phyloP scores from a whole-genome alignment of 139 green algal genomes.

The Chlorella sp. region DNA sequence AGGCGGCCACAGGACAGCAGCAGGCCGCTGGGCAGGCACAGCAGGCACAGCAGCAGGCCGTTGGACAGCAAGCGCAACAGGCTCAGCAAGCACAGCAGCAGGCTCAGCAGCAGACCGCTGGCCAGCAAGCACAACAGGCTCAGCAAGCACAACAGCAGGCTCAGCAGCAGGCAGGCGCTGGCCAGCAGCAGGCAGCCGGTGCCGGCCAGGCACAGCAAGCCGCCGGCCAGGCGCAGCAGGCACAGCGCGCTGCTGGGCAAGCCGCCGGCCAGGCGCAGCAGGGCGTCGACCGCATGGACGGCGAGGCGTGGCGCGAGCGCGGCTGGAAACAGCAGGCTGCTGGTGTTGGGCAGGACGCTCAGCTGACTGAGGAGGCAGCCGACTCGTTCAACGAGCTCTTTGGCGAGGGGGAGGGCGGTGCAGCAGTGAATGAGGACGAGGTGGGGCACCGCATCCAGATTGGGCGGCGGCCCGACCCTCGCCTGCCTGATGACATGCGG shows the following conservation, averaged over 20 bases:
- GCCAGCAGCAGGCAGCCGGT: constrained; percentile 6
- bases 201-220: background rate
- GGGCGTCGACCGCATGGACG: too few species aligned
- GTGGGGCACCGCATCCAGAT: background rate
- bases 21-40: background rate
- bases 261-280: too few species aligned
- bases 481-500: too few species aligned
- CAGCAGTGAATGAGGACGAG: background rate
- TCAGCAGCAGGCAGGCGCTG: background rate
- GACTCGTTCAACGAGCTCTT: constrained; percentile 53
- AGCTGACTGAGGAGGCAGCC: constrained; percentile 64
- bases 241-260: too few species aligned
- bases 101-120: background rate
- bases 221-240: too few species aligned
- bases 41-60: background rate
- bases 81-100: background rate
- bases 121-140: background rate
- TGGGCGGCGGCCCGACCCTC: too few species aligned
- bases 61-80: background rate
- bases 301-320: too few species aligned
- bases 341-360: constrained; percentile 32
- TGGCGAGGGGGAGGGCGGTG: constrained; percentile 7
- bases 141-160: constrained; percentile 6
- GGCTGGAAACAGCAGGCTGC: background rate
- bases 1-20: constrained; percentile 14